Base-by-base conservation (phyloP, 2,329 filamentous ascomycete genomes). In the Cryoendolithus antarcticus region DNA sequence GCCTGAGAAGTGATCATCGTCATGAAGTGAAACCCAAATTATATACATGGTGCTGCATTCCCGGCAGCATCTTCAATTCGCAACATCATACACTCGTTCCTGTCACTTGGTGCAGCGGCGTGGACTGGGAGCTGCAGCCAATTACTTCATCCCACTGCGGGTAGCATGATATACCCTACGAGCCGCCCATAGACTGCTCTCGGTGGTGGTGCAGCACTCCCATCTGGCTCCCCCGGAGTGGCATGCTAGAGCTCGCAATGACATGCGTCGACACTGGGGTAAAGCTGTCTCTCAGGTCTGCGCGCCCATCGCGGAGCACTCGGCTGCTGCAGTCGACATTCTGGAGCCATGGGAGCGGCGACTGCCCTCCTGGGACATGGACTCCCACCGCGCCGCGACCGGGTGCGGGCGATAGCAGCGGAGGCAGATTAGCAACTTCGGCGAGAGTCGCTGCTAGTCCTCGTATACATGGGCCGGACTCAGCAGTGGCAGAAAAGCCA, bases 171-270 rank as follows among this genome's bases (percentile, higher is more conserved):
- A 27, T 4, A 27, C 24, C 6, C 24, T 4, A 27, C 3, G 6
- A 27, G 19, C 24, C 21, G 39, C 42, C 13, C 41, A 41, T 45
- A 45, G 24, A 7, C 24, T 27, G 24, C 24, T 27, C 24, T 27
- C 24, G 24, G 24, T 8, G 24, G 24, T 27, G 24, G 24, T 27
- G 24, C 24, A 27, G 24, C 24, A 6, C 24, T 27, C 24, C 24
- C 24, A 27, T 27, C 24, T 27, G 7, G 24, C 24, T 27, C 24
- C 7, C 6, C 24, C 5, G 24, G 32, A 34, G 59, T 62, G 63
- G 63, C 55, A 75, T 75, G 72, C 70, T 75, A 57, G 71, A 75
- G 69, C 69, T 69, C 52, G 70, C 69, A 55, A 66, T 67, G 57
- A 63, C 65, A 72, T 75, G 70, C 61, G 66, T 75, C 65, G 64